Evolutionary conservation across 108 stramenopile species (phyloP).

Genomic region (Fragilariopsis cylindrus): DNA sequence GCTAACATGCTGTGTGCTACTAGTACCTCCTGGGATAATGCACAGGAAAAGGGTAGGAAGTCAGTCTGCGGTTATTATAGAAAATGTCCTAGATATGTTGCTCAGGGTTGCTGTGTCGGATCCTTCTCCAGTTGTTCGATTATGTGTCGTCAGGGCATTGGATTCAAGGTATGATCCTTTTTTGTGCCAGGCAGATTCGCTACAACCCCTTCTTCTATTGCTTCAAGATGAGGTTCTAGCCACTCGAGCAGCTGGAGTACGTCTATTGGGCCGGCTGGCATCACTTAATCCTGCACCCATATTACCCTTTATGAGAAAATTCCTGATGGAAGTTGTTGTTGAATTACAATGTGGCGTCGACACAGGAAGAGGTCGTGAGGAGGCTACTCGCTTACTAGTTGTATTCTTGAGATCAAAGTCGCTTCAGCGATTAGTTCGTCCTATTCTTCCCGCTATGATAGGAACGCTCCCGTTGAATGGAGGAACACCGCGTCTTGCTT

Average conservation of each 20-base stretch:
- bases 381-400: slow-evolving; percentile 77
- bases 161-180: slow-evolving; percentile 86
- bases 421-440: slow-evolving; percentile 71
- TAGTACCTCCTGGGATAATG: slow-evolving; percentile 58
- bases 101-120: slow-evolving; percentile 86
- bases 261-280: slow-evolving; percentile 85
- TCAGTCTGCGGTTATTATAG: slow-evolving; percentile 68
- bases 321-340: slow-evolving; percentile 70
- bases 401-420: slow-evolving; percentile 76
- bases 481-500: slow-evolving; percentile 70
- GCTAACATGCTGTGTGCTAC: slow-evolving; percentile 75
- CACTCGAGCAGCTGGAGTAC: slow-evolving; percentile 80
- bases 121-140: slow-evolving; percentile 77
- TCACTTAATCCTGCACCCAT: slow-evolving; percentile 84
- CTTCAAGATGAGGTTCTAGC: slow-evolving; percentile 88
- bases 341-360: slow-evolving; percentile 80
- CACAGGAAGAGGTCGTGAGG: slow-evolving; percentile 67
- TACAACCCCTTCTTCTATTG: slow-evolving; percentile 81
- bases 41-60: slow-evolving; percentile 46
- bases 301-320: slow-evolving; percentile 72
- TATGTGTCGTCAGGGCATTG: slow-evolving; percentile 80
- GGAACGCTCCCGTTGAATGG: slow-evolving; percentile 66
- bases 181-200: slow-evolving; percentile 79
- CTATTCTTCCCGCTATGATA: slow-evolving; percentile 73
- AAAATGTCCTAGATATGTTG: slow-evolving; percentile 80